Conservation (phyloP, 768 basidiomycete genomes). For the Lactarius sp. region DNA sequence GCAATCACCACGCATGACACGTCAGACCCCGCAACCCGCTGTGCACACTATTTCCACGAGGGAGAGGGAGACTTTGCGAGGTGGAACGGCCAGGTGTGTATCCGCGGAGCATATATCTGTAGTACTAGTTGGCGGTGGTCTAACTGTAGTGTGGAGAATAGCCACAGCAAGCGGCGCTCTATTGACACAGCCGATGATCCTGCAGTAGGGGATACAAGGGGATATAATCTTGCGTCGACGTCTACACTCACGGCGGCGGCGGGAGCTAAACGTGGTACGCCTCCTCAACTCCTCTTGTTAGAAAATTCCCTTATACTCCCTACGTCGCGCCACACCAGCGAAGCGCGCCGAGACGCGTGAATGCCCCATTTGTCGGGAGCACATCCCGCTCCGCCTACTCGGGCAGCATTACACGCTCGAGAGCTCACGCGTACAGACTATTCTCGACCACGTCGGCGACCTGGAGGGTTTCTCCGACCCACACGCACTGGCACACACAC, state of each 20-base stretch:
- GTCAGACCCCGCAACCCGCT: background rate
- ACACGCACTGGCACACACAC: conserved; percentile 40
- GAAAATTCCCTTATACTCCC: background rate
- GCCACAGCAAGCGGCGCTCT: conserved; percentile 4
- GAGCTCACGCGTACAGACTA: conserved; percentile 60
- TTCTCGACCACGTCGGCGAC: conserved; percentile 60
- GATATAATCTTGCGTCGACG: conserved; percentile 4
- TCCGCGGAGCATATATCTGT: background rate
- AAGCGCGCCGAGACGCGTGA: conserved; percentile 69
- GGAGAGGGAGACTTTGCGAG: background rate
- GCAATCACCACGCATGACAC: background rate
- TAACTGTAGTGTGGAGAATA: conserved; percentile 12
- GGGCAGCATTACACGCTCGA: conserved; percentile 61
- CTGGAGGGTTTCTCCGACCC: conserved; percentile 49
- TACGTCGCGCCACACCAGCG: conserved; percentile 34
- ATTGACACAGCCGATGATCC: background rate
- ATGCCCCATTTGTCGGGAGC: conserved; percentile 72
- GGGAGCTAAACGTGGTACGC: conserved; percentile 14
- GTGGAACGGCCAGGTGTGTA: background rate
- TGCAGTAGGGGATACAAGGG: background rate
- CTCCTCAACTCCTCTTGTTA: background rate
- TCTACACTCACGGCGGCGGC: background rate
- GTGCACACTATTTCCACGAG: background rate
- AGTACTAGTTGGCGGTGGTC: background rate
- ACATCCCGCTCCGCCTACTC: conserved; percentile 68